Base-by-base conservation (phyloP, 371 early-diverging fungal species). In the Apophysomyces trapeziformis region DNA sequence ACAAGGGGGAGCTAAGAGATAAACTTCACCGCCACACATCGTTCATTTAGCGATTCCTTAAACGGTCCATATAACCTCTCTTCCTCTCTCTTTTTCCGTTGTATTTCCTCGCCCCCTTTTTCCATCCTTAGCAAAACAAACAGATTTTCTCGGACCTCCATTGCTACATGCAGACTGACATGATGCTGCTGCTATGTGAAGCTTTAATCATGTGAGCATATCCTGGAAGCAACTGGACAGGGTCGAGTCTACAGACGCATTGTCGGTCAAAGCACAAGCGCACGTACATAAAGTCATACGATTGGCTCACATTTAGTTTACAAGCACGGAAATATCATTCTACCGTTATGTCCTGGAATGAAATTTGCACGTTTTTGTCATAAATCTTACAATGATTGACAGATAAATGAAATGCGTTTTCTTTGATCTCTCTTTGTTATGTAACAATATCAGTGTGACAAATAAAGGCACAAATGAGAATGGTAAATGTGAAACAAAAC, bases 201-300 rank as follows among this genome's bases (percentile, higher is more conserved):
- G 21, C 32, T 26, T 26, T 50, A 18, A 50, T 50, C 41, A 50
- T 50, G 54, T 21, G 54, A 26, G 21, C 9, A 21, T 50, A 50
- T 50, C 54, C 54, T 26, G 32, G 54, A 50, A 50, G 21, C 21
- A 21, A 50, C 54, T 50, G 54, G 47, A 50, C 21, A 50, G 54
- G 54, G 41, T 41, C 13, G 41, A 41, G 13, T 41, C 7, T 50
- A 18, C n/a, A 50, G 32, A 9, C 54, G 21, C 54, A 50, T 50
- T 50, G 21, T 50, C 54, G 21, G 54, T 21, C 21, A 50, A 50
- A 50, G 54, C 21, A 26, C 4, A 21, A 50, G 54, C 11, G 54
- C 7, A 50, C 21, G 54, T 21, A 50, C 54, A 50, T 50, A 6
- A 26, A 21, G 21, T 50, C 54, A 50, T 50, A n/a, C 21, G 54